Conservation (phyloP, 176 grass and related monocot species). For the Eleusine indica region DNA sequence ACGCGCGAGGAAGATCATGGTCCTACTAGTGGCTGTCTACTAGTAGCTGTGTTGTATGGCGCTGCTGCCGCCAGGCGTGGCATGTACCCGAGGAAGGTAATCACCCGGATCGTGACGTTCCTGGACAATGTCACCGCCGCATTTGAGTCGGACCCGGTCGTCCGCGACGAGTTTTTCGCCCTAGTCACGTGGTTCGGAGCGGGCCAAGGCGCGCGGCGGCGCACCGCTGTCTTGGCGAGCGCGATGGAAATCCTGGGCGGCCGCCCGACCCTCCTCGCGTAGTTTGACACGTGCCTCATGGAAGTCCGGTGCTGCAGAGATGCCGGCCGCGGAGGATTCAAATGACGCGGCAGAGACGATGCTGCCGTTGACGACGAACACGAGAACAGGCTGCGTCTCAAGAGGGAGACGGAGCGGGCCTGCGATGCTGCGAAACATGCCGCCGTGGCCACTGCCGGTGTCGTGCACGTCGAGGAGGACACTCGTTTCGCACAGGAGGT, state of each 20-base stretch:
- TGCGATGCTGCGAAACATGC: neutral
- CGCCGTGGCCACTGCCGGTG: too few species aligned
- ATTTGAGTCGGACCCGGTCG: neutral
- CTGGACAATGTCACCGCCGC: neutral
- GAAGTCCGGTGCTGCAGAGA: neutral
- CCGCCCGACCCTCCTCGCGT: neutral
- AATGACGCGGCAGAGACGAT: neutral
- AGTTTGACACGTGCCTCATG: neutral
- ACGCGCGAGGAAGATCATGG: too few species aligned
- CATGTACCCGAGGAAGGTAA: too few species aligned
- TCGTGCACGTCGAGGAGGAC: too few species aligned
- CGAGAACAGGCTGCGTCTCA: neutral
- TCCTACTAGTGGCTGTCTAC: too few species aligned
- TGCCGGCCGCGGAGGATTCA: too few species aligned
- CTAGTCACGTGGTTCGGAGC: neutral
- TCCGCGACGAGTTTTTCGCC: neutral
- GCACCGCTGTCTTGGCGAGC: neutral
- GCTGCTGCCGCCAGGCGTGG: too few species aligned
- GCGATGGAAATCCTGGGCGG: neutral
- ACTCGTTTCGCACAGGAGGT: rapidly evolving
- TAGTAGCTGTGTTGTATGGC: too few species aligned
- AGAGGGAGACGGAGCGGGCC: neutral
- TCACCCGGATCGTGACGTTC: neutral
- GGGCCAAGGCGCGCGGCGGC: neutral
- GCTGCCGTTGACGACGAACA: neutral